Conservation (phyloP, 345 rosid species). For the Melaleuca quinquenervia region DNA sequence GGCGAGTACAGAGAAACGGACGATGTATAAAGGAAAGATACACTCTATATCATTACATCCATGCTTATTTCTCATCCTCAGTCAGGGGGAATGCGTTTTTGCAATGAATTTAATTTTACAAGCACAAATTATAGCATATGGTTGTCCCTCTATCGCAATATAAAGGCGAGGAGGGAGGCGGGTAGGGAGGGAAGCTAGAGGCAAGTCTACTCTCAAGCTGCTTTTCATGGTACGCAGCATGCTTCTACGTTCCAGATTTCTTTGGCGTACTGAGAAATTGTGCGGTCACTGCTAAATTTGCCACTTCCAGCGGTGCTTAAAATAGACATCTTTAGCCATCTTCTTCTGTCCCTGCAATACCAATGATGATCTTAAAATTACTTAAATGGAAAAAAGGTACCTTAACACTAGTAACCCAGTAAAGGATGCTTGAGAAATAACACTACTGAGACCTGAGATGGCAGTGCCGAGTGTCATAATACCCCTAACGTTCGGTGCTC, state of each 20-base stretch:
- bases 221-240: slow-evolving; percentile 49
- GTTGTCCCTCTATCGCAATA: neutral
- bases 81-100: neutral
- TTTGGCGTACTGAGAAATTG: slow-evolving; percentile 77
- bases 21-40: neutral
- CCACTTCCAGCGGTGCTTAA: slow-evolving; percentile 88
- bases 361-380: neutral
- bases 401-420: neutral
- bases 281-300: slow-evolving; percentile 88
- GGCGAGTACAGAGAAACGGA: neutral
- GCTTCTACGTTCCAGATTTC: slow-evolving; percentile 87
- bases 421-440: neutral
- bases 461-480: neutral
- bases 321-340: slow-evolving; percentile 88
- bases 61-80: neutral
- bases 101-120: neutral
- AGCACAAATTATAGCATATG: neutral
- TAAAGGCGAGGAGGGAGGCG: neutral
- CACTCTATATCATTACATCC: neutral
- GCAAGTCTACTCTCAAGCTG: neutral
- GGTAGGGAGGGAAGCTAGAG: neutral
- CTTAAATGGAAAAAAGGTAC: neutral
- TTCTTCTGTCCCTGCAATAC: slow-evolving; percentile 52
- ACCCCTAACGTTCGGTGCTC: neutral
- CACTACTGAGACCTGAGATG: neutral